Conservation (phyloP, 768 basidiomycete genomes). For the Suillus luteus region DNA sequence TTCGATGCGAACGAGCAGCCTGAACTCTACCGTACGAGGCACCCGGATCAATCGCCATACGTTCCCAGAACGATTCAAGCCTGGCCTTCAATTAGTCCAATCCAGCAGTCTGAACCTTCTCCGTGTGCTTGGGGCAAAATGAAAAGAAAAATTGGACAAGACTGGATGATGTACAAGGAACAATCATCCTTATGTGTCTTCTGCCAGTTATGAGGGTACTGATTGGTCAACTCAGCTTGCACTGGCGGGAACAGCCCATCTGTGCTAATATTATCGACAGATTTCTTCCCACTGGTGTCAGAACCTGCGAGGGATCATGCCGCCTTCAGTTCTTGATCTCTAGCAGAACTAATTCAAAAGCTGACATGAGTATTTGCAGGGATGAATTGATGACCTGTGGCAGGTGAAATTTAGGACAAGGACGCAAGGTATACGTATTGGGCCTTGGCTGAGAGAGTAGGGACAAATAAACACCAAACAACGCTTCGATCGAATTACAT, state of each 20-base stretch:
- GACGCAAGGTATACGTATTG: too few species aligned
- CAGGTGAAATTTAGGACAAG: too few species aligned
- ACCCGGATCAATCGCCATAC: not conserved
- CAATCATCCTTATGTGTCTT: not conserved
- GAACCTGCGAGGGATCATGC: not conserved
- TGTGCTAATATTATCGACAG: not conserved
- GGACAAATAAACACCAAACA: not conserved
- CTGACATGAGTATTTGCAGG: not conserved
- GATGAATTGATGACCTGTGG: not conserved
- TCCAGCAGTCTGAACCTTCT: not conserved
- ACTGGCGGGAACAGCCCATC: not conserved
- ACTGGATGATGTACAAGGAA: not conserved
- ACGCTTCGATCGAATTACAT: not conserved
- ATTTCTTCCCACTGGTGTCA: not conserved
- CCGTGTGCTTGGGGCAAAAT: not conserved
- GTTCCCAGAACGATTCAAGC: not conserved
- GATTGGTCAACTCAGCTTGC: not conserved
- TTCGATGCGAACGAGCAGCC: not conserved
- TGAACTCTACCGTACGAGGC: not conserved
- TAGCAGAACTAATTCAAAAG: not conserved
- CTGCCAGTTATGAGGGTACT: not conserved
- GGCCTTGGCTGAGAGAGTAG: not conserved
- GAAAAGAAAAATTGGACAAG: not conserved
- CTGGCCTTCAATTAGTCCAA: not conserved
- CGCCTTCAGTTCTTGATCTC: not conserved